Conservation (phyloP, 1,284 basidiomycete genomes). For the Ustilago esculenta region DNA sequence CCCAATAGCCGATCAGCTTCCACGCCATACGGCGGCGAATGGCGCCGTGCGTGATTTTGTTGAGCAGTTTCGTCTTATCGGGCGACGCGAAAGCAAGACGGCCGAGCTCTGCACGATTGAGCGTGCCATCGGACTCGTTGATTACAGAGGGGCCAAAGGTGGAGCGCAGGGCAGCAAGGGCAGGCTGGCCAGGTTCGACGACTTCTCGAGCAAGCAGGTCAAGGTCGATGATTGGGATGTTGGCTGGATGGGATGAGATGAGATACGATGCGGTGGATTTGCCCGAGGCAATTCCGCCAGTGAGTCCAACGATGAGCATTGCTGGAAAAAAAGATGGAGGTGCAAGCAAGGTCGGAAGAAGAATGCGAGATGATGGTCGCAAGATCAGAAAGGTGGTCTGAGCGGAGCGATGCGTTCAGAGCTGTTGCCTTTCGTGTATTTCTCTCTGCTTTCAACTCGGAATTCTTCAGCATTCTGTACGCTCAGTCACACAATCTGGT, state of each 20-base stretch:
- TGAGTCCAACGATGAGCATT: conserved; percentile 82
- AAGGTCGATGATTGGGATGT: conserved; percentile 86
- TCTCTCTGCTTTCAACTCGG: background rate
- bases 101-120: conserved; percentile 87
- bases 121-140: conserved; percentile 73
- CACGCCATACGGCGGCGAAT: conserved; percentile 80
- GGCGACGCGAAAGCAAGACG: conserved; percentile 78
- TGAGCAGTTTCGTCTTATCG: conserved; percentile 77
- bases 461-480: too few species aligned
- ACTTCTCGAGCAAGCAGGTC: conserved; percentile 89
- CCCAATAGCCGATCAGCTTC: conserved; percentile 78
- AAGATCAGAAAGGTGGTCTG: conserved; percentile 3
- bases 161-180: conserved; percentile 75
- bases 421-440: too few species aligned
- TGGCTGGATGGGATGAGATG: conserved; percentile 72
- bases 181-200: conserved; percentile 83
- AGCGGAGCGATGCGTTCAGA: background rate
- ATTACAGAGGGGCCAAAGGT: conserved; percentile 80
- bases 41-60: conserved; percentile 88
- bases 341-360: too few species aligned
- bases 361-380: background rate
- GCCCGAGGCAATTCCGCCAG: conserved; percentile 95
- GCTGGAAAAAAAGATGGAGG: background rate
- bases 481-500: too few species aligned
- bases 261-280: conserved; percentile 83